Conservation (phyloP, 768 basidiomycete genomes). For the Russula earlei region DNA sequence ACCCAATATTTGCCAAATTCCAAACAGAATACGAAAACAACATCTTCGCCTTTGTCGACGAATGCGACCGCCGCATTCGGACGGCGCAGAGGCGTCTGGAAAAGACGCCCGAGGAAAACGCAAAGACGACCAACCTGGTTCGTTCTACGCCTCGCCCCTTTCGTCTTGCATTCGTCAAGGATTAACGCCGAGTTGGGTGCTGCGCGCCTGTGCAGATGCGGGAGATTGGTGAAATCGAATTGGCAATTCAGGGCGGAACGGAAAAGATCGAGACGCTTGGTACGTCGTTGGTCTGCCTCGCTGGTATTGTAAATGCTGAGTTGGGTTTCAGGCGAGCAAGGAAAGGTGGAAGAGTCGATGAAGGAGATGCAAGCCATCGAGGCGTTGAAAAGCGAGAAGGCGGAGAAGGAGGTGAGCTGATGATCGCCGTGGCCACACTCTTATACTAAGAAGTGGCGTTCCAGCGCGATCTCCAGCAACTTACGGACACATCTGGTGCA, state of each 20-base stretch:
- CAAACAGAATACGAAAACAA: constrained; percentile 95
- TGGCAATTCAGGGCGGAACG: constrained; percentile 97
- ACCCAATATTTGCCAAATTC: constrained; percentile 78
- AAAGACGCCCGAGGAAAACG: constrained; percentile 99
- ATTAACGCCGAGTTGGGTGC: neutral
- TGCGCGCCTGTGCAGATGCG: no score
- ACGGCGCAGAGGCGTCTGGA: constrained; percentile 90
- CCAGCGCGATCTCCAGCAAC: constrained; percentile 86
- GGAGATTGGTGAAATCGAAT: constrained; percentile 98
- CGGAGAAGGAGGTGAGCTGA: constrained; percentile 78
- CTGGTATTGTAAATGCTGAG: neutral
- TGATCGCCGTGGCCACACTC: neutral
- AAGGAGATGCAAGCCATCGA: constrained; percentile 95
- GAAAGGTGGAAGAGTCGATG: constrained; percentile 99
- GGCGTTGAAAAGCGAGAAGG: constrained; percentile 91
- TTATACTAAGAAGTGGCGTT: neutral
- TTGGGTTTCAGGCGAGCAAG: constrained; percentile 75
- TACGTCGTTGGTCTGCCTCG: constrained; percentile 28
- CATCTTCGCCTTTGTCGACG: constrained; percentile 94
- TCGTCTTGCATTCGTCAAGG: neutral
- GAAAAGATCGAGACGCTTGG: constrained; percentile 95
- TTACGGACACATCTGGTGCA: constrained; percentile 96
- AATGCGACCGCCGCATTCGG: constrained; percentile 93
- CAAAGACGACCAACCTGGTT: constrained; percentile 93
- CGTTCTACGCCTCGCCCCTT: constrained; percentile 24